Conservation (phyloP, 2,329 filamentous ascomycete genomes). For the Hypoxylon sp. region DNA sequence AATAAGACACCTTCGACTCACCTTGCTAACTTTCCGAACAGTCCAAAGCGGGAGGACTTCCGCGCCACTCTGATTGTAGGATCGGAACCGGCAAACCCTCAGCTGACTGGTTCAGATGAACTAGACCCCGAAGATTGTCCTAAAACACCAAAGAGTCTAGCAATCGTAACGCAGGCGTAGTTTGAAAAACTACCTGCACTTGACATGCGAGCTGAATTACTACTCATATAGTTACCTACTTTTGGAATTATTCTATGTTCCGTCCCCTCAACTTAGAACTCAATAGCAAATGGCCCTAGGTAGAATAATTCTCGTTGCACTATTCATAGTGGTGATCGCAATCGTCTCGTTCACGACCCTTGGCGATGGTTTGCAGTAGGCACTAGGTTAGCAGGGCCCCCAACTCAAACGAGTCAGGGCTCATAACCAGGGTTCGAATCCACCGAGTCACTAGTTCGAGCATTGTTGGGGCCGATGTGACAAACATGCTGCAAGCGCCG, state of each 20-base stretch:
- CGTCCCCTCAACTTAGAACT: too few species aligned
- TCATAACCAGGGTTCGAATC: not conserved
- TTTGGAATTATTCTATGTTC: too few species aligned
- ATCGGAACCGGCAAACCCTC: slow-evolving; percentile 20
- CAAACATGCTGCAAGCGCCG: not conserved
- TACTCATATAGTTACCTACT: too few species aligned
- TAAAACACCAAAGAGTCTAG: slow-evolving; percentile 9
- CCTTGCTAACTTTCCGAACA: slow-evolving; percentile 17
- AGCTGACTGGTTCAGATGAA: slow-evolving; percentile 3
- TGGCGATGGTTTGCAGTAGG: not conserved
- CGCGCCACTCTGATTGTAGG: slow-evolving; percentile 28
- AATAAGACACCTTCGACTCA: not conserved
- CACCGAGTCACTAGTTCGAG: not conserved
- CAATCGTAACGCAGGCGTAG: slow-evolving; percentile 4
- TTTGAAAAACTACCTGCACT: not conserved
- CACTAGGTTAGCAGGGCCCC: too few species aligned
- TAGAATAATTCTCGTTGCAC: too few species aligned
- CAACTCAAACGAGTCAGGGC: not conserved
- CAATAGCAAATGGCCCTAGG: too few species aligned
- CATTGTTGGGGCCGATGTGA: slow-evolving; percentile 3
- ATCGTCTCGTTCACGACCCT: not conserved
- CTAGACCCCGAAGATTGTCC: slow-evolving; percentile 19
- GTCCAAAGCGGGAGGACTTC: slow-evolving; percentile 37
- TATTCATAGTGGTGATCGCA: not conserved
- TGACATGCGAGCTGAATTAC: too few species aligned